A percentile compares a stretch with the other conserved stretches of the same genome.
phyloP scores from a whole-genome alignment of 1,284 basidiomycete species.

The Somion occarium region DNA sequence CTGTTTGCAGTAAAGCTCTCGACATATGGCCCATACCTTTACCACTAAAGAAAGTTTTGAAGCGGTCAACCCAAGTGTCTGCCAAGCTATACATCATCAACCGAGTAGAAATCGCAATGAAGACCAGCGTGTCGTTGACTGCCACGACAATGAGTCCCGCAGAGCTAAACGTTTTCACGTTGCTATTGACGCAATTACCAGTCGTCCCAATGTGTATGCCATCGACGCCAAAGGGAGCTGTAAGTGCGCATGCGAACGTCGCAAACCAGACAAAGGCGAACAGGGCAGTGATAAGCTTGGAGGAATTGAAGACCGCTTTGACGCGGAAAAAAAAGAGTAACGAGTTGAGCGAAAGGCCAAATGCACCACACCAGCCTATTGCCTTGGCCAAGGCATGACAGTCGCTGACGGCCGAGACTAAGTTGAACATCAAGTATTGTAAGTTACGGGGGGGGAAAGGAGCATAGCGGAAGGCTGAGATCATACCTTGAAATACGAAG shows the following conservation, averaged over 20 bases:
- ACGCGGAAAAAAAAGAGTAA: constrained; percentile 9
- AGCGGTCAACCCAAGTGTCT: neutral
- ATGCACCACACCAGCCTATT: constrained; percentile 6
- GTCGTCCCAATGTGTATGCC: constrained; percentile 8
- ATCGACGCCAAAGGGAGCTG: constrained; percentile 6
- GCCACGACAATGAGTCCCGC: constrained; percentile 6
- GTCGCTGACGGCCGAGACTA: constrained; percentile 1
- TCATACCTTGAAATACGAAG: constrained; percentile 9
- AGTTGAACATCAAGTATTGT: neutral
- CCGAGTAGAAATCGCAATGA: constrained; percentile 3
- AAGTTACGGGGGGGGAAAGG: neutral
- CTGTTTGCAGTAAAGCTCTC: neutral
- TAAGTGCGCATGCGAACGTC: constrained; percentile 2
- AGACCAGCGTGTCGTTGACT: constrained; percentile 6
- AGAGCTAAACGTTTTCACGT: constrained; percentile 5
- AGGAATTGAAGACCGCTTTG: constrained; percentile 6
- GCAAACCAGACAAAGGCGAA: constrained; percentile 7
- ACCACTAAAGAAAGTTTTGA: constrained; percentile 6
- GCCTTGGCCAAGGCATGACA: constrained; percentile 8
- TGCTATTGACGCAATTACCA: constrained; percentile 5
- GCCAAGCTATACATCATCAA: constrained; percentile 5
- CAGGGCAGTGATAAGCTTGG: neutral
- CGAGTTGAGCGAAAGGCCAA: constrained; percentile 4
- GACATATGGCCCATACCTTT: constrained; percentile 6
- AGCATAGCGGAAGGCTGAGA: no score